phyloP scores from a whole-genome alignment of 192 early-diverging fungal species.

The Rhizophagus sp. region DNA sequence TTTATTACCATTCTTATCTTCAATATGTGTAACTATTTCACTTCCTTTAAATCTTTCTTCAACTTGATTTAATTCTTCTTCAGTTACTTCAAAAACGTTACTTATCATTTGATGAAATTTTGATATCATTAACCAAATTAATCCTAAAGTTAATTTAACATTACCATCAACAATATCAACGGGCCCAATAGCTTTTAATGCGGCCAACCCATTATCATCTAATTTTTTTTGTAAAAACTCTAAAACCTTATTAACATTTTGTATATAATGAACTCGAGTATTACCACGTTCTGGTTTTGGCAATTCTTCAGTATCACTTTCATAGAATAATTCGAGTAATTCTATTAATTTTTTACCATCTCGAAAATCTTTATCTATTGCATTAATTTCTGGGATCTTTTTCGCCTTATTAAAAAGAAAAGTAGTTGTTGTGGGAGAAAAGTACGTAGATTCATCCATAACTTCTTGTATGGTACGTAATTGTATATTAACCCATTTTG shows the following conservation, averaged over 20 bases:
- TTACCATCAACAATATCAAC: conserved; percentile 32
- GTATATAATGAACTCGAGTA: conserved; percentile 25
- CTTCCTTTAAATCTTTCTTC: conserved; percentile 9
- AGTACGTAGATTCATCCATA: background rate
- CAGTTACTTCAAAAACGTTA: conserved; percentile 11
- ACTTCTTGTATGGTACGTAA: conserved; percentile 2
- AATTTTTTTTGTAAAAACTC: conserved; percentile 13
- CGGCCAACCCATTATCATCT: conserved; percentile 16
- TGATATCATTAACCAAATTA: conserved; percentile 28
- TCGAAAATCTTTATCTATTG: conserved; percentile 23
- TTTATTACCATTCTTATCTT: background rate
- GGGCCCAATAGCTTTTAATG: conserved; percentile 27
- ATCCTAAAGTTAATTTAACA: conserved; percentile 29
- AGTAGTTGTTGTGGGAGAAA: background rate
- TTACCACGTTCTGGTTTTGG: conserved; percentile 30
- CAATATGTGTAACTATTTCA: background rate
- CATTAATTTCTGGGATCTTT: conserved; percentile 27
- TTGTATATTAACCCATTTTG: conserved; percentile 31
- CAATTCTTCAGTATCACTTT: conserved; percentile 5
- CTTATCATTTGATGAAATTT: conserved; percentile 20
- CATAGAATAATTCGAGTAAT: conserved; percentile 12
- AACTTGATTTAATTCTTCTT: conserved; percentile 2
- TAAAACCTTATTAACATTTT: conserved; percentile 28
- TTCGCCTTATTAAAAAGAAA: background rate
- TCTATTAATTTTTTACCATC: conserved; percentile 27